Percentiles rank a stretch among this genome's conserved stretches.
phyloP scores from a whole-genome alignment of 352 stramenopile genomes.

The Globisporangium solare region DNA sequence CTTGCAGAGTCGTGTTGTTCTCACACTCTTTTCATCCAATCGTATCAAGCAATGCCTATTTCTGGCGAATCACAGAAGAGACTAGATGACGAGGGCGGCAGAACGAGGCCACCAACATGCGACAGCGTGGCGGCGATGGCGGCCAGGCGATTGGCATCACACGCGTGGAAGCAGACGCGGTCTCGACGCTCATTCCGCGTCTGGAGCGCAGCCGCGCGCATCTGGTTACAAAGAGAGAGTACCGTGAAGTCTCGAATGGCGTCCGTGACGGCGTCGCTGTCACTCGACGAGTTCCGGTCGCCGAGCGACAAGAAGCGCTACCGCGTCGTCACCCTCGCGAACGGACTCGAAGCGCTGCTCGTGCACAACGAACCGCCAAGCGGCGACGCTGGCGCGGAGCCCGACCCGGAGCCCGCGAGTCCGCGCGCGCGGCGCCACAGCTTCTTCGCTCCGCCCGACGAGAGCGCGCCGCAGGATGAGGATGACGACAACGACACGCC shows the following conservation, averaged over 20 bases:
- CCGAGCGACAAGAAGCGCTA: slow-evolving; percentile 70
- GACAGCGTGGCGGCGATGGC: too few relatives aligned
- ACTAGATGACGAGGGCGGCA: too few relatives aligned
- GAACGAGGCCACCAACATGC: too few relatives aligned
- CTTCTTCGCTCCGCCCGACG: slow-evolving; percentile 13
- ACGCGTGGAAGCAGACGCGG: too few relatives aligned
- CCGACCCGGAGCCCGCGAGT: slow-evolving; percentile 1
- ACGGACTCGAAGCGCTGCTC: slow-evolving; percentile 62
- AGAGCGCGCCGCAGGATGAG: slow-evolving; percentile 16
- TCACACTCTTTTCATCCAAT: too few relatives aligned
- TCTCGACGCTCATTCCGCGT: too few relatives aligned
- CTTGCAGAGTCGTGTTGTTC: too few relatives aligned
- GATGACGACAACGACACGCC: slow-evolving; percentile 13
- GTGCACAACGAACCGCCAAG: slow-evolving; percentile 35
- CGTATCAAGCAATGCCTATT: too few relatives aligned
- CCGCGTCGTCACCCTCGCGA: slow-evolving; percentile 51
- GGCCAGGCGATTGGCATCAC: too few relatives aligned
- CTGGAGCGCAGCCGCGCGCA: too few relatives aligned
- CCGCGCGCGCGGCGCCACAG: slow-evolving; percentile 10
- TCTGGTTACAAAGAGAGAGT: too few relatives aligned
- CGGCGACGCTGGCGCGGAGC: not conserved
- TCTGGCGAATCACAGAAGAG: too few relatives aligned
- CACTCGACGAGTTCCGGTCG: slow-evolving; percentile 48
- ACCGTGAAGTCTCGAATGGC: slow-evolving; percentile 2
- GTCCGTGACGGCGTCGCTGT: slow-evolving; percentile 10